Base-by-base conservation (phyloP, 345 rosid species). In the Limnanthes douglasii region DNA sequence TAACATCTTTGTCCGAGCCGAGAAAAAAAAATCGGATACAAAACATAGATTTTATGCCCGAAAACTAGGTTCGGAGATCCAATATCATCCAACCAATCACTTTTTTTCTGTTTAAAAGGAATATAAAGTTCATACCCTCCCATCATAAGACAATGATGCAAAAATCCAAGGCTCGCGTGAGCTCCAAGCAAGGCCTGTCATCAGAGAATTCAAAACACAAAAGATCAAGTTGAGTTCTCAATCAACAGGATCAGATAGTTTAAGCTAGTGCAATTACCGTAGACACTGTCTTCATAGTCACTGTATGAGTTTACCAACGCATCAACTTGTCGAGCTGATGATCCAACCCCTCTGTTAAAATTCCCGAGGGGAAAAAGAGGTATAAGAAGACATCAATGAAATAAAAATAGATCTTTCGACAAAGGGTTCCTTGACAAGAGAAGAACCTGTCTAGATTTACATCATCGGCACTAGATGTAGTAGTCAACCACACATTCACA, bases 111-210 rank as follows among this genome's bases (percentile, higher is more conserved):
- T 18, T 2, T 22, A 5, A 27, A 11, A 33, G 8, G 6, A 8
- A 36, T 9, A n/a, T 9, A 25, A 12, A 9, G 16, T 18, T 34
- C 82, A 69, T 65, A 82, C 93, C 82, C 93, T 69, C 43, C 95
- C 97, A 65, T 90, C 92, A 37, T 84, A 90, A 12, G 95, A 90
- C 41, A 84, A 36, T 9, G 98, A 79, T 24, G 95, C 92, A 57
- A 80, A 90, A 35, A 84, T 55, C 85, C 72, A 84, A 29, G 86
- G 92, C 53, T 84, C 95, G 4, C 77, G 75, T 35, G 72, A 62
- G 58, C 95, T 84, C 98, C 95, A 84, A 39, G 92, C 70, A 54
- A 90, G 75, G 37, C 92, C 98, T 84, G 64, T 22, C 14, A 42
- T 51, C 36, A 39, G 19, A 16, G 10, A 2, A 13, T 17, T 11